Base-by-base conservation (phyloP, 2,329 filamentous ascomycete genomes). In the Delphinella strobiligena region DNA sequence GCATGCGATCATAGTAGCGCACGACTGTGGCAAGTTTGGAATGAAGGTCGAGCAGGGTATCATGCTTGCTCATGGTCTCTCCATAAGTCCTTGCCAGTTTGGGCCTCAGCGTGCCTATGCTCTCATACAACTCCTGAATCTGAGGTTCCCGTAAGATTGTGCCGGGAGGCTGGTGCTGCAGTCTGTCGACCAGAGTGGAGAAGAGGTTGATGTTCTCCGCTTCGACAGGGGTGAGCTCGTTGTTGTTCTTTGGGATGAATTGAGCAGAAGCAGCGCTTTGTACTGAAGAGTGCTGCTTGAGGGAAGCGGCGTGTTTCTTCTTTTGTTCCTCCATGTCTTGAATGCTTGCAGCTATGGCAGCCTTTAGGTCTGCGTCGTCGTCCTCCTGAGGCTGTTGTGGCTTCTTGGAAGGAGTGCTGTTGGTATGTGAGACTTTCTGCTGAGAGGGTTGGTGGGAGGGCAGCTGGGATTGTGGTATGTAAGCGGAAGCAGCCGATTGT, bases 51-150 rank as follows among this genome's bases (percentile, higher is more conserved):
- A 96, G 74, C 8, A 98, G 71, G 1, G 89, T 91, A 58, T 98
- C 88, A 60, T 96, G 91, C 62, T 98, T 98, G 74, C 91, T 96
- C 91, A 98, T 96, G 0, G 91, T 95, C 65, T 98, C 91, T 40
- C 91, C 91, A 56, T 96, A 95, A 0, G 89, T 95, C 42, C 91
- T 76, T 4, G 91, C 91, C 40, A 98, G 69, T 60, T 98, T 98
- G 1, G 91, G 91, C 36, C 91, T 75, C 46, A 98, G 66, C 12
- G 86, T 74, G n/a, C 89, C 87, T 51, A 98, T 96, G 52, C 88
- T 93, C 55, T 96, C 91, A 58, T 98, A 98, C 4, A 98, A 69
- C 62, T 98, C 91, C 61, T 98, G 91, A 37, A 98, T 95, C 58
- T 96, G 91, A 2, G 91, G 91, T 54, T 98, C 91, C 36, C 91